phyloP scores from a whole-genome alignment of 306 rosid species.

The Ammopiptanthus mongolicus region DNA sequence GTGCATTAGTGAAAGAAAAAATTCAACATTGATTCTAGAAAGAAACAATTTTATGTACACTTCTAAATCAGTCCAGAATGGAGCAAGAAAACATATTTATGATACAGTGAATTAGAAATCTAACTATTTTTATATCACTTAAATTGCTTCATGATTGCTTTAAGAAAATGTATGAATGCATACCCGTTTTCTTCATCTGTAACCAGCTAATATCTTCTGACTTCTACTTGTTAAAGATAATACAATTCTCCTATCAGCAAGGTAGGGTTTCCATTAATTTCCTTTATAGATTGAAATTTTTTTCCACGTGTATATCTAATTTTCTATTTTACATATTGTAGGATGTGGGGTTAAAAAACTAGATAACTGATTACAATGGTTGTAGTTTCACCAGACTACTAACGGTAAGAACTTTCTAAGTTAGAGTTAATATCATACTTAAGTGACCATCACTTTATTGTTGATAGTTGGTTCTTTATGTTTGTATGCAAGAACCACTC shows the following conservation, averaged over 20 bases:
- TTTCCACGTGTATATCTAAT: no score
- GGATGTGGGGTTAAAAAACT: no score
- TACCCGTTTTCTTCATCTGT: slow-evolving; percentile 2
- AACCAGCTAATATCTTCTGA: not conserved
- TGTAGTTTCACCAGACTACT: no score
- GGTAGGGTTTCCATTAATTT: not conserved
- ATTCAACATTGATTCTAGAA: not conserved
- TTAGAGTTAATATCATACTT: no score
- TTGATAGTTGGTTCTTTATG: no score
- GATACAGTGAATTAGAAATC: slow-evolving; percentile 2
- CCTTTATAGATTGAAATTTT: no score
- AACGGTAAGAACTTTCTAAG: no score
- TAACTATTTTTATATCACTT: not conserved
- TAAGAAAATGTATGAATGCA: not conserved
- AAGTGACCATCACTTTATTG: no score
- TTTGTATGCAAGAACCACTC: no score
- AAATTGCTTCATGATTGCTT: not conserved
- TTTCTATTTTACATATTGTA: no score
- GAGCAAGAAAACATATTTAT: not conserved
- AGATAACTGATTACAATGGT: no score
- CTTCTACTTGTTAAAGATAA: not conserved
- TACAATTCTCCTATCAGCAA: not conserved
- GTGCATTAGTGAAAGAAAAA: not conserved
- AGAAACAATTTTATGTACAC: not conserved
- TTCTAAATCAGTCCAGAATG: not conserved